phyloP scores from a whole-genome alignment of 331 rosid genomes.

The Malus hybrid region DNA sequence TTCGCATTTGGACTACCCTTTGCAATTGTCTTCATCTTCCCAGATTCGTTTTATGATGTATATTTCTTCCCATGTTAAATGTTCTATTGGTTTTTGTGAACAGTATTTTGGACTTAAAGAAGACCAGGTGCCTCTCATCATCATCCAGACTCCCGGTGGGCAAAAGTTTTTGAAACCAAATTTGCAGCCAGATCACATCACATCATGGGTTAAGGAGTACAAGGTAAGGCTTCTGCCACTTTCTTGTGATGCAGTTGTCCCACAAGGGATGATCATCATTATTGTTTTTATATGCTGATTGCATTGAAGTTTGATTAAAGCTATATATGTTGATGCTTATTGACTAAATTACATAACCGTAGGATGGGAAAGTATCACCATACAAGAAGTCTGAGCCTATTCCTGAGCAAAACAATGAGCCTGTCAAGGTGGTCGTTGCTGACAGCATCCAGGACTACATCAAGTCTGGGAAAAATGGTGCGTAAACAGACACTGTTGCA shows the following conservation, averaged over 20 bases:
- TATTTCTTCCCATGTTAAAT: not conserved
- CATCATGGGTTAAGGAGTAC: slow-evolving; percentile 72
- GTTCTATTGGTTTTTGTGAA: slow-evolving; percentile 21
- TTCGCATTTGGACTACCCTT: not conserved
- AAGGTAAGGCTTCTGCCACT: slow-evolving; percentile 40
- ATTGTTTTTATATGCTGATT: not conserved
- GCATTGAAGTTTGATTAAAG: not conserved
- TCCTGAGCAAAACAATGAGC: slow-evolving; percentile 79
- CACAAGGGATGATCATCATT: not conserved
- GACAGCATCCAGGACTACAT: slow-evolving; percentile 56
- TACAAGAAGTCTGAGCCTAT: slow-evolving; percentile 71
- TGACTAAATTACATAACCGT: slow-evolving; percentile 19
- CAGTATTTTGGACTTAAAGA: slow-evolving; percentile 82
- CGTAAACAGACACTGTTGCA: not conserved
- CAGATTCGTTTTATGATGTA: not conserved
- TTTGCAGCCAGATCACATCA: slow-evolving; percentile 60
- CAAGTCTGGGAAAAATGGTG: slow-evolving; percentile 86
- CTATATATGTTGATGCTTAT: not conserved
- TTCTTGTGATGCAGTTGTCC: no score
- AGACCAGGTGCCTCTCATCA: slow-evolving; percentile 66
- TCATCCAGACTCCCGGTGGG: slow-evolving; percentile 51
- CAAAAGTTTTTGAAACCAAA: slow-evolving; percentile 62
- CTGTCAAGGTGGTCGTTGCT: slow-evolving; percentile 86
- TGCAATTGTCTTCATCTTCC: not conserved
- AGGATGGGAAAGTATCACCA: slow-evolving; percentile 66